Evolutionary conservation across 2,329 filamentous ascomycete genomes (phyloP).

Genomic region (Fusarium palustre): DNA sequence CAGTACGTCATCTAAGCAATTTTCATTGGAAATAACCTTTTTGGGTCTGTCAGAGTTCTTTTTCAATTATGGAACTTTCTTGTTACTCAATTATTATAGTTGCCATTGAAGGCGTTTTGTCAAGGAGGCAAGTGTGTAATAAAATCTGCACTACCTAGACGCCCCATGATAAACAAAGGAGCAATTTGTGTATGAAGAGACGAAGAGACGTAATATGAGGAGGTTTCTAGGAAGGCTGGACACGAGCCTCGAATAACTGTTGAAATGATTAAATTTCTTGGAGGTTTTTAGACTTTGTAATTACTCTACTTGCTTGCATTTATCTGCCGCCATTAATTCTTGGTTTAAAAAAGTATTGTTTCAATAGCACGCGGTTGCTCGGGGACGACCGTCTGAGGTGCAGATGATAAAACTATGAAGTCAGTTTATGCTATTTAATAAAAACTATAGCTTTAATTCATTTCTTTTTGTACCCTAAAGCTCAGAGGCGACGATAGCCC

Average conservation of each 20-base stretch:
- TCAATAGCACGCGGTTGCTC: not conserved
- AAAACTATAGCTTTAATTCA: too few species aligned
- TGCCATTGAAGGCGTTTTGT: constrained; percentile 2
- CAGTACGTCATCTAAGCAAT: constrained; percentile 58
- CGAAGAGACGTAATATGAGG: constrained; percentile 26
- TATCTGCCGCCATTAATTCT: not conserved
- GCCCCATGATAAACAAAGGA: constrained; percentile 7
- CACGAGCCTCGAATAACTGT: not conserved
- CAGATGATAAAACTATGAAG: too few species aligned
- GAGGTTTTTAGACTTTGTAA: constrained; percentile 19
- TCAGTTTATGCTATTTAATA: too few species aligned
- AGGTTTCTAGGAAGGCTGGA: not conserved
- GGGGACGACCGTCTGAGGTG: too few species aligned
- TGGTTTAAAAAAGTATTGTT: not conserved
- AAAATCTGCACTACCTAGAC: not conserved
- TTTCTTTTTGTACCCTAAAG: too few species aligned
- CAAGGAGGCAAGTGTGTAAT: not conserved
- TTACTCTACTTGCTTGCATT: constrained; percentile 18
- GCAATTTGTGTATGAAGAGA: constrained; percentile 22
- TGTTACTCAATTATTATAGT: not conserved
- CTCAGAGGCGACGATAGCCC: not conserved
- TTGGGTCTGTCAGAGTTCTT: not conserved
- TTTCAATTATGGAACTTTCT: constrained; percentile 1
- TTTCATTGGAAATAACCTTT: not conserved
- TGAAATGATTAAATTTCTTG: not conserved